These are phyloP conservation scores for Gossypium arboreum DNA, from an alignment of 345 rosid genomes.

Conservation along the genomic window DNA sequence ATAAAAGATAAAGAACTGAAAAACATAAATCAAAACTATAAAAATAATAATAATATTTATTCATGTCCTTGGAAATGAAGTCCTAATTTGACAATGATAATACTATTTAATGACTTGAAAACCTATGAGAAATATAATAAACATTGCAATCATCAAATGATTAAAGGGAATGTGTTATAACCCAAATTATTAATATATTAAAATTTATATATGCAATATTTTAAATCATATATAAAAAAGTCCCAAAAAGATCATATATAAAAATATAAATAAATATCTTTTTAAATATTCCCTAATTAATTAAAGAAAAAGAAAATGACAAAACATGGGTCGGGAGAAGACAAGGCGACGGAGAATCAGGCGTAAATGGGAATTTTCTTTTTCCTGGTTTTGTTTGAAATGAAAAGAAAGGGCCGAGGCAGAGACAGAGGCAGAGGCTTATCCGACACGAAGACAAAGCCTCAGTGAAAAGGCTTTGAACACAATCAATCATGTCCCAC, in stretches of 20 bases:
- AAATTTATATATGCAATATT: too few relatives aligned
- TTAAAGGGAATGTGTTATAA: too few relatives aligned
- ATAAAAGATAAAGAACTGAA: too few relatives aligned
- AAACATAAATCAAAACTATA: too few relatives aligned
- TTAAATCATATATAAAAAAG: too few relatives aligned
- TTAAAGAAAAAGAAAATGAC: slow-evolving; percentile 18
- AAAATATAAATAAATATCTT: too few relatives aligned
- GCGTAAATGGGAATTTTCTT: slow-evolving; percentile 30
- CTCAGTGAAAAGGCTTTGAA: slow-evolving; percentile 35
- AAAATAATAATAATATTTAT: too few relatives aligned
- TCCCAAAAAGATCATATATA: too few relatives aligned
- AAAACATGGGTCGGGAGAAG: slow-evolving; percentile 26
- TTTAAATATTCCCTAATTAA: background rate
- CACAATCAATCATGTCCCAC: slow-evolving; percentile 63
- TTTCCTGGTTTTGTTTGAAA: background rate
- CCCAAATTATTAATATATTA: too few relatives aligned
- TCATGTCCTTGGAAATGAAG: too few relatives aligned
- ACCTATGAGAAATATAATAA: background rate
- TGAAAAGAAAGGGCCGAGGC: slow-evolving; percentile 13
- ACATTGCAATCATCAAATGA: too few relatives aligned
- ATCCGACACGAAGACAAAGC: slow-evolving; percentile 47
- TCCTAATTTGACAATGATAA: background rate
- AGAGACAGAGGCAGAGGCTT: slow-evolving; percentile 9
- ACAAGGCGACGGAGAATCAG: slow-evolving; percentile 64
- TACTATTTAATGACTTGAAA: slow-evolving; percentile 5